Conservation (phyloP, 202 grass and related monocot species). For the Setaria viridis region DNA sequence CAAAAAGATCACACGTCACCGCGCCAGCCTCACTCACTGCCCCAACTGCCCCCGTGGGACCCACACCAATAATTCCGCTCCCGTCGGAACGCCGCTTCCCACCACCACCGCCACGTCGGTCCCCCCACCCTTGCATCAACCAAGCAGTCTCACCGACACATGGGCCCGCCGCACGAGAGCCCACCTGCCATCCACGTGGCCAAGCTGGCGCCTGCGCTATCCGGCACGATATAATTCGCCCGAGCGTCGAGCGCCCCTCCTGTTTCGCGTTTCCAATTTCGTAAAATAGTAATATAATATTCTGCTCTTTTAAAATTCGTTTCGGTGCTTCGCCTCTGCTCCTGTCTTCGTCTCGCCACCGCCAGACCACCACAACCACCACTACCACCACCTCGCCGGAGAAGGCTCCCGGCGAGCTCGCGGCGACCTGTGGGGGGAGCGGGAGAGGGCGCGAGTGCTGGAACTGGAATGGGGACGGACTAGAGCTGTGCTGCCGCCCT, state of each 20-base stretch:
- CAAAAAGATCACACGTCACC: conserved; percentile 12
- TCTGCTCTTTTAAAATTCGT: conserved; percentile 7
- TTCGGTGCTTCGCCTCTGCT: neutral
- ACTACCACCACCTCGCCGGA: conserved; percentile 27
- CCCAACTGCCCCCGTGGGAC: neutral
- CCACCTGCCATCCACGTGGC: neutral
- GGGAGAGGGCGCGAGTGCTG: neutral
- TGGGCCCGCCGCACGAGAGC: neutral
- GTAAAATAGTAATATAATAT: conserved; percentile 7
- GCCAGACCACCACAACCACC: conserved; percentile 7
- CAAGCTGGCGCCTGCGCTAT: neutral
- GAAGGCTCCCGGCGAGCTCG: neutral
- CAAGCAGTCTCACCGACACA: neutral
- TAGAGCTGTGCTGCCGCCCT: too few species aligned
- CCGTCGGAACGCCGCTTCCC: conserved; percentile 39
- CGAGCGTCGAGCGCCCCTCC: neutral
- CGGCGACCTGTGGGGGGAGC: neutral
- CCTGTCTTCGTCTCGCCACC: neutral
- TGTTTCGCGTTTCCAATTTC: conserved; percentile 42
- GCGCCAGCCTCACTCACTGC: neutral
- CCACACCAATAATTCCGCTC: conserved; percentile 15
- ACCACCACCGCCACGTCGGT: neutral
- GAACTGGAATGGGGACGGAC: conserved; percentile 40
- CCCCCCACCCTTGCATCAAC: neutral
- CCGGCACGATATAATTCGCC: conserved; percentile 30